A percentile compares a stretch with the other conserved stretches of the same genome.
Conservation (phyloP, 208 protist genomes). For the Acanthamoeba culbertsoni region DNA sequence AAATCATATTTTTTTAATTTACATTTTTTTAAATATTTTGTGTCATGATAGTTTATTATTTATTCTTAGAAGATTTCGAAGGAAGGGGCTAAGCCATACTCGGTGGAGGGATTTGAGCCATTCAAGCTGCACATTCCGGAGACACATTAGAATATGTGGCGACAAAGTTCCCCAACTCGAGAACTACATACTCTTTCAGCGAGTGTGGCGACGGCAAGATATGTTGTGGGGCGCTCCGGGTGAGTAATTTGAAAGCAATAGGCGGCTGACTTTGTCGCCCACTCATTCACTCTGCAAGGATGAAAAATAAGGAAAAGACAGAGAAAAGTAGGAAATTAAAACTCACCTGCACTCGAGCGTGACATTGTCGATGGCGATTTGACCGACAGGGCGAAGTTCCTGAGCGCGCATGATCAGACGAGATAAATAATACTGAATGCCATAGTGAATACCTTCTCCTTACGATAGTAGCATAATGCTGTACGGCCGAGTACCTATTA, state of each 20-base stretch:
- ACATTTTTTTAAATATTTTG: too few relatives aligned
- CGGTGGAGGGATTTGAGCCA: background rate
- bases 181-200: background rate
- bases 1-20: too few relatives aligned
- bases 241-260: background rate
- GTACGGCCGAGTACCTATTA: background rate
- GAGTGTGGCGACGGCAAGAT: background rate
- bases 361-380: background rate
- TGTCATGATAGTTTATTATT: too few relatives aligned
- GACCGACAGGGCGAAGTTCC: background rate
- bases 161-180: background rate
- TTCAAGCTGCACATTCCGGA: background rate
- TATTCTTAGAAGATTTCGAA: too few relatives aligned
- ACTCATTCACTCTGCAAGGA: background rate
- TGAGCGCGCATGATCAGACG: background rate
- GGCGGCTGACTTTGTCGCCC: background rate
- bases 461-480: background rate
- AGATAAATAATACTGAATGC: background rate
- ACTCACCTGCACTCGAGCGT: conserved; percentile 2
- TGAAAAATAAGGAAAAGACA: background rate
- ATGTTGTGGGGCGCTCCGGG: background rate
- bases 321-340: background rate
- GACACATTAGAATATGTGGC: background rate
- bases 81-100: background rate
- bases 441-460: background rate